Evolutionary conservation across 495 filamentous ascomycete genomes (phyloP), one percentile per base, ranked within the genome.

Genomic region (Sphaerosporella brunnea): DNA sequence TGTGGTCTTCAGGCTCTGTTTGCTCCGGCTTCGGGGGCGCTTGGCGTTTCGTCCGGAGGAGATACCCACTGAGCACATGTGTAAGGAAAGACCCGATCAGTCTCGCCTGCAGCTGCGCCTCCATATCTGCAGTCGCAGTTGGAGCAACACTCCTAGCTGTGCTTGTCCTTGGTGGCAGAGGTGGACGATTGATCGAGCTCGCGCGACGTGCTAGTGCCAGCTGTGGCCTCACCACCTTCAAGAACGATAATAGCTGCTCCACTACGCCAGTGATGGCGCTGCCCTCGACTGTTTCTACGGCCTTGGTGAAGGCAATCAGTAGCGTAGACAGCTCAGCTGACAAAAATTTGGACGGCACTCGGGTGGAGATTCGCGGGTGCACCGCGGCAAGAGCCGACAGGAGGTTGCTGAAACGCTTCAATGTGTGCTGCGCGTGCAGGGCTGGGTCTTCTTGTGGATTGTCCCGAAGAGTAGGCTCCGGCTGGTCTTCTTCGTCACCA

Each of bases 321-420:
- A 69, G 35, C 4, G 61, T 63, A 19, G 63, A 66, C 13, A 96
- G 72, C 24, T 84, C 84, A 1, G 83, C 83, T n/a, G 82, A 83
- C 24, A 97, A 70, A 62, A 97, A 97, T 15, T 87, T 80, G 47
- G 84, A 92, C 1, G 90, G 90, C 47, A 79, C 80, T 64, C 86
- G 88, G 2, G 90, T 90, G 61, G 81, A 77, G 61, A 97, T 87
- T 36, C 90, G 77, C 13, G 71, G 72, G 61, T 94, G 90, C 5
- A 95, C 72, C n/a, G 82, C 79, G 2, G 77, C 74, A 1, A 97
- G 76, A 69, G 95, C 79, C 18, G 74, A 73, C 25, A 93, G 62
- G 2, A 97, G 69, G 7, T 75, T 72, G 51, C 80, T 76, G 69
- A 93, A 93, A 49, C 84, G 70, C 28, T 51, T 39, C 50, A 52